Evolutionary conservation across 2,329 filamentous ascomycete species (phyloP), one percentile per base, ranked within the genome.

Genomic region (Akanthomyces uredinophilus): DNA sequence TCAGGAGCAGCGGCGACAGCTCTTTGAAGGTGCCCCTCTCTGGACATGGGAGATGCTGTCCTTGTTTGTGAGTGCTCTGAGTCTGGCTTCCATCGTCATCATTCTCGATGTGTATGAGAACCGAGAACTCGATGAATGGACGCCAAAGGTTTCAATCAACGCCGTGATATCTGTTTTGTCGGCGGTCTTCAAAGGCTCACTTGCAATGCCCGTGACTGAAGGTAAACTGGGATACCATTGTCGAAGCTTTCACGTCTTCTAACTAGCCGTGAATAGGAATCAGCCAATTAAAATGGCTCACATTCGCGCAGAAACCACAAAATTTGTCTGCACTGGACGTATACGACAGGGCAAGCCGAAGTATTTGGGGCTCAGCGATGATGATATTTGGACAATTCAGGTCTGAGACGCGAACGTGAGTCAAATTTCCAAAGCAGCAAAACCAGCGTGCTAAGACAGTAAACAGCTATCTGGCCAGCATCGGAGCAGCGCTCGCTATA

Each of bases 271-370:
- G n/a, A 6, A 44, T 14, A 60, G 57, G 57, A 10, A 60, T 60
- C 4, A 52, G 57, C 35, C 57, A 60, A 47, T n/a, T 60, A 3
- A 60, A 60, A n/a, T 60, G 57, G 57, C 46, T 60, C 11, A n/a
- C 44, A 2, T 60, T 52, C 5, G 27, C 47, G 11, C 24, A 35
- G 13, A 16, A 52, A 3, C 47, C 47, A 6, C 35, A n/a, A 5
- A 24, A n/a, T 13, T 24, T 60, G 27, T 60, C 57, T 6, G 37
- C 52, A 4, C 44, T 60, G 37, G 57, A 52, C n/a, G 13, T 60
- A 0, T 60, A 60, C 14, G 57, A 60, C n/a, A 52, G 24, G 13
- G 57, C 57, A 24, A 60, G 57, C n/a, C 20, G 57, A 32, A 46
- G 57, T 11, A 46, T 37, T 6, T 60, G 57, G 57, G 57, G 57